Evolutionary conservation across 2,329 filamentous ascomycete species (phyloP), one percentile per base, ranked within the genome.

Genomic region (Aureobasidium sp.): DNA sequence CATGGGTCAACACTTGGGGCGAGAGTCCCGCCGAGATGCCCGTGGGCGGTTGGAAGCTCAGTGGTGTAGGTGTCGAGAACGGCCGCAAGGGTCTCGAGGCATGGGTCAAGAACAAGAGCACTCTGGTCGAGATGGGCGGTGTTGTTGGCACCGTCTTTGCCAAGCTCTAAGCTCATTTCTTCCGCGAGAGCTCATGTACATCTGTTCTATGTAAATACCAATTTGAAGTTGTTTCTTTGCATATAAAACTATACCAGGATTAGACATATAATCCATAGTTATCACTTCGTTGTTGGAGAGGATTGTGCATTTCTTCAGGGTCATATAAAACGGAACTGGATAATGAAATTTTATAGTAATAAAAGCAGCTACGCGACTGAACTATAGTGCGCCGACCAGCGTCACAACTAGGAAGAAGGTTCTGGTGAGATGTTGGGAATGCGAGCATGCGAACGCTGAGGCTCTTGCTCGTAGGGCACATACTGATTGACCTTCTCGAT

Each of bases 1-100:
- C 90, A 1, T 96, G 91, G 91, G 82, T 96, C 58, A 96, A 96
- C 73, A 91, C 89, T 0, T 96, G 91, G 91, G 91, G 91, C n/a
- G 91, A 96, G 77, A 87, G 84, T 53, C 91, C 91, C 0, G 90
- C 91, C 0, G 91, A 96, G 79, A 96, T 96, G 91, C 88, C 88
- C 2, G 91, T 96, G 0, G 91, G 91, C 11, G 91, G 91, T 0
- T 96, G 91, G 91, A 96, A 96, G 79, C 82, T 89, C 81, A 95
- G 90, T 71, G 91, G 91, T 37, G 77, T 96, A 11, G 91, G 91
- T 0, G 86, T 95, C 1, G 91, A 96, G 80, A 96, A 96, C 73
- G 91, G 91, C 3, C 80, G 85, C 63, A 84, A 83, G 69, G 91
- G 91, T 0, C 80, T 96, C 60, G 87, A 89, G 74, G 87, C 89